These are phyloP conservation scores for Rutstroemia sp. DNA, from an alignment of 2,329 filamentous ascomycete species.

Conservation along the genomic window DNA sequence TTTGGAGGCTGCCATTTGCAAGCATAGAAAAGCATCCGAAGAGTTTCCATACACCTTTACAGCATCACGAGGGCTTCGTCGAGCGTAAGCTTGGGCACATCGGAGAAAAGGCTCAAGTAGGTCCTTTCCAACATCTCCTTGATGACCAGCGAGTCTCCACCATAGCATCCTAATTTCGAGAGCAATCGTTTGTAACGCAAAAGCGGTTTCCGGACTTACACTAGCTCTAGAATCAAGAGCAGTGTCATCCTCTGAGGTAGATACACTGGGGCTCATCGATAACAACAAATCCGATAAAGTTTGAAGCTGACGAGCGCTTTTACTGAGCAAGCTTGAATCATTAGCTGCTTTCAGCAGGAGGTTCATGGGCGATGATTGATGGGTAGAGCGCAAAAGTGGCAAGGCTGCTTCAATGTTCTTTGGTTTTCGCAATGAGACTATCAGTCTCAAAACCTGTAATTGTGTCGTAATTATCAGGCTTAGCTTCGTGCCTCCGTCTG, in stretches of 20 bases:
- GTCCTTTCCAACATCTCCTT: conserved; percentile 54
- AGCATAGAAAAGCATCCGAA: conserved; percentile 14
- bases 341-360: conserved; percentile 41
- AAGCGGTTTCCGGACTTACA: conserved; percentile 47
- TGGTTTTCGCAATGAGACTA: conserved; percentile 53
- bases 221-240: conserved; percentile 47
- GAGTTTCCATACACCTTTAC: conserved; percentile 20
- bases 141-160: conserved; percentile 57
- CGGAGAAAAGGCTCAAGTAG: conserved; percentile 57
- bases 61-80: conserved; percentile 35
- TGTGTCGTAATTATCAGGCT: conserved; percentile 56
- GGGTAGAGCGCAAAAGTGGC: conserved; percentile 45
- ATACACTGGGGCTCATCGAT: conserved; percentile 60
- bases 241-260: conserved; percentile 51
- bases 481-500: conserved; percentile 38
- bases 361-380: conserved; percentile 49
- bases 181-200: conserved; percentile 58
- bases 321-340: conserved; percentile 41
- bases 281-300: conserved; percentile 57
- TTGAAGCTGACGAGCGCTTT: conserved; percentile 59
- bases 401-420: conserved; percentile 50
- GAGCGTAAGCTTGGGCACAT: conserved; percentile 53
- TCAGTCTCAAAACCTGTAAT: conserved; percentile 54
- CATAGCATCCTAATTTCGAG: conserved; percentile 54
- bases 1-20: conserved; percentile 17